phyloP scores from a whole-genome alignment of 106 monocot species.

The Allium sativum region DNA sequence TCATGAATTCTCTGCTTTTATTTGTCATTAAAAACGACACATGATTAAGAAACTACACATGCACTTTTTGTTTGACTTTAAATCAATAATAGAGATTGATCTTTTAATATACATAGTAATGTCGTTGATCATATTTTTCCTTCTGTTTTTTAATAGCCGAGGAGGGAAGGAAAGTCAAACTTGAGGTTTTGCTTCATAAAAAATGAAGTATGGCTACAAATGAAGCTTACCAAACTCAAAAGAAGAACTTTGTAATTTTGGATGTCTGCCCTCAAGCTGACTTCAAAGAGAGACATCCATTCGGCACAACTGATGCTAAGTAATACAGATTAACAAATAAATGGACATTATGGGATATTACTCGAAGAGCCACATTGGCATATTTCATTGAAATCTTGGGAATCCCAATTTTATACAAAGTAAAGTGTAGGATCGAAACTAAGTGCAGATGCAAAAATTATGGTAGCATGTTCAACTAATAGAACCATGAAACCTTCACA shows the following conservation, averaged over 20 bases:
- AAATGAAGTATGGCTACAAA: slow-evolving; percentile 84
- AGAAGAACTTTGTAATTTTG: slow-evolving; percentile 82
- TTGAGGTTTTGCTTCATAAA: too few species aligned
- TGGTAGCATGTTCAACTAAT: slow-evolving; percentile 79
- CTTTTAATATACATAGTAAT: too few species aligned
- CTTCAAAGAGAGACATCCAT: slow-evolving; percentile 73
- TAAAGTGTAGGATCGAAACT: slow-evolving; percentile 76
- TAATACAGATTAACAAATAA: slow-evolving; percentile 92
- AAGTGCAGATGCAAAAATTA: slow-evolving; percentile 82
- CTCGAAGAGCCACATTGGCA: slow-evolving; percentile 71
- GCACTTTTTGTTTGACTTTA: too few species aligned
- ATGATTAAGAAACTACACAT: too few species aligned
- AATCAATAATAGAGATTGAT: too few species aligned
- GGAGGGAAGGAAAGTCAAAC: too few species aligned
- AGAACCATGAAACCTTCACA: slow-evolving; percentile 81
- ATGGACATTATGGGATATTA: slow-evolving; percentile 96
- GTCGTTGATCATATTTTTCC: too few species aligned
- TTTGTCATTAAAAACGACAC: too few species aligned
- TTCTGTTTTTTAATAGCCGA: too few species aligned
- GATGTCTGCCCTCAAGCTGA: slow-evolving; percentile 86
- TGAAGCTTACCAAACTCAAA: slow-evolving; percentile 76
- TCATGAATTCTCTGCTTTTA: too few species aligned
- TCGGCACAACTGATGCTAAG: slow-evolving; percentile 77
- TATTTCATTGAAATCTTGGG: slow-evolving; percentile 79
- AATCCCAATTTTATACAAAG: slow-evolving; percentile 85